A percentile compares a stretch with the other conserved stretches of the same genome.
These are phyloP conservation scores for Boletus sp. DNA, from an alignment of 768 basidiomycete genomes.

Conservation along the genomic window DNA sequence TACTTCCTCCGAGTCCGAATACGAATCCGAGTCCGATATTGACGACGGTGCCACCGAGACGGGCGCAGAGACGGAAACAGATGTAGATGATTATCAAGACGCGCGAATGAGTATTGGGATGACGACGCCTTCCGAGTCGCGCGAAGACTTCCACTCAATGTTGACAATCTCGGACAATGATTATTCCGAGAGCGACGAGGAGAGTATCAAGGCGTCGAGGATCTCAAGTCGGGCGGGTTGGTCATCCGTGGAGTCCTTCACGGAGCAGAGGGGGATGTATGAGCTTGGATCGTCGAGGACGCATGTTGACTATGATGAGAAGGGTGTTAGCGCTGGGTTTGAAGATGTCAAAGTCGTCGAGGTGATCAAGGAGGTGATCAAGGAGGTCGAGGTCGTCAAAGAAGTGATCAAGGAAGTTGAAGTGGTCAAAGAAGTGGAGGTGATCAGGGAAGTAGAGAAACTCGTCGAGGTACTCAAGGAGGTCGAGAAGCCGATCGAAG, in stretches of 20 bases:
- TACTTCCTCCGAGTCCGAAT: conserved; percentile 29
- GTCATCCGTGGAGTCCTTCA: conserved; percentile 25
- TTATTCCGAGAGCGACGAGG: conserved; percentile 56
- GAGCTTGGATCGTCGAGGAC: conserved; percentile 1
- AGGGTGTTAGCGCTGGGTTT: conserved; percentile 34
- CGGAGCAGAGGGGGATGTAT: conserved; percentile 8
- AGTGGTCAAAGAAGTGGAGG: conserved; percentile 32
- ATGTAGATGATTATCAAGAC: conserved; percentile 72
- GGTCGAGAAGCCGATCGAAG: conserved; percentile 23
- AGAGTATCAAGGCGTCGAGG: conserved; percentile 71
- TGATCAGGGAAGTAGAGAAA: conserved; percentile 23
- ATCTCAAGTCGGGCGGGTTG: conserved; percentile 33
- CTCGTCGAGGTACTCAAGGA: conserved; percentile 18
- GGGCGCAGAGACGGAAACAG: conserved; percentile 65
- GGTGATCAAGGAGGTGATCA: conserved; percentile 31
- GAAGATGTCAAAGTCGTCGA: conserved; percentile 32
- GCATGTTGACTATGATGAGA: conserved; percentile 51
- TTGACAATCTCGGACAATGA: conserved; percentile 68
- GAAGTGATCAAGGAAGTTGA: conserved; percentile 36
- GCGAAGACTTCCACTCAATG: conserved; percentile 75
- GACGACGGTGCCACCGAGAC: conserved; percentile 53
- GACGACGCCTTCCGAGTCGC: conserved; percentile 64
- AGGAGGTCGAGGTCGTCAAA: conserved; percentile 24
- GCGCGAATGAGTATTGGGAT: conserved; percentile 61
- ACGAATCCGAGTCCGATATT: conserved; percentile 43